phyloP scores from a whole-genome alignment of 495 filamentous ascomycete genomes.

The Chaetomidium leptoderma region DNA sequence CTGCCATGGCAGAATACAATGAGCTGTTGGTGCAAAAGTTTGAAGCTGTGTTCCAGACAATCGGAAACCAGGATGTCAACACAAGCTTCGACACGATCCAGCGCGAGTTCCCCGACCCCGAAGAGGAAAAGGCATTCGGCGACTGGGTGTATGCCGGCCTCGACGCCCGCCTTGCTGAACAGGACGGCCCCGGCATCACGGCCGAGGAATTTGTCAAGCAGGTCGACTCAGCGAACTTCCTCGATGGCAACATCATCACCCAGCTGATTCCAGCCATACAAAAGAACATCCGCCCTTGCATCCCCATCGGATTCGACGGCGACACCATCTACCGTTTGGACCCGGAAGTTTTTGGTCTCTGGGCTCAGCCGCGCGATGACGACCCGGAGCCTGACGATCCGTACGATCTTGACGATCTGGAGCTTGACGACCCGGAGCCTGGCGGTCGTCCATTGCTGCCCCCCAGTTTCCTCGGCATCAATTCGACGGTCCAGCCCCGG shows the following conservation, averaged over 20 bases:
- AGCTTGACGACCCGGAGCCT: too few relatives aligned
- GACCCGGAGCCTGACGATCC: too few relatives aligned
- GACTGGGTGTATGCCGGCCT: not conserved
- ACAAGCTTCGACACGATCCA: not conserved
- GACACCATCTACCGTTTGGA: not conserved
- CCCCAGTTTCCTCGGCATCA: not conserved
- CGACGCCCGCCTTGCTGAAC: not conserved
- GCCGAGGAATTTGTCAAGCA: not conserved
- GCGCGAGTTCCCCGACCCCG: not conserved
- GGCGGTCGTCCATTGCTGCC: not conserved
- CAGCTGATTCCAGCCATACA: not conserved
- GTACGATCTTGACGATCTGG: too few relatives aligned
- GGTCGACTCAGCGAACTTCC: not conserved
- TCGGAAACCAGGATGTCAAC: not conserved
- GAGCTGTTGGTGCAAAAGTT: not conserved
- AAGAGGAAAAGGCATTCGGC: not conserved
- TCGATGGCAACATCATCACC: not conserved
- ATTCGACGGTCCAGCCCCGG: not conserved
- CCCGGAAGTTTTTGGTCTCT: not conserved
- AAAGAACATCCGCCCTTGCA: not conserved
- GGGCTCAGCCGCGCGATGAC: not conserved
- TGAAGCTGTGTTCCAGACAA: not conserved
- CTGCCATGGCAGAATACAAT: not conserved
- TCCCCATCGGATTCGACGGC: not conserved
- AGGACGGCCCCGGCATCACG: not conserved